Conservation (phyloP, 208 protist species). For the Tritrichomonas foetus region DNA sequence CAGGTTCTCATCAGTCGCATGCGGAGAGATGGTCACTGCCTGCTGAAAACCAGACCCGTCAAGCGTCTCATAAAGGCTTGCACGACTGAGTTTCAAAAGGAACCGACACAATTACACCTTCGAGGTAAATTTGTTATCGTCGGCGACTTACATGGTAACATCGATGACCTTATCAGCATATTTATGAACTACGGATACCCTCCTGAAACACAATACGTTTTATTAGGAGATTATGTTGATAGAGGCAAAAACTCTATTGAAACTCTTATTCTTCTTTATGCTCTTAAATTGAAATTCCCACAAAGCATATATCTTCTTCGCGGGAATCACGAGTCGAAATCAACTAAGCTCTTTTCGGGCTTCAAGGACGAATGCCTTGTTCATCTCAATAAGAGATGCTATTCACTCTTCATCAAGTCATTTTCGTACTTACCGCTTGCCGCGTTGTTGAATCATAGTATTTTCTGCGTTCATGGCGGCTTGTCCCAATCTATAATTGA, state of each 20-base stretch:
- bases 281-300: not conserved
- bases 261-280: not conserved
- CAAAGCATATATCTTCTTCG: not conserved
- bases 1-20: too few relatives aligned
- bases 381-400: not conserved
- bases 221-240: slow-evolving; percentile 44
- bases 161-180: slow-evolving; percentile 39
- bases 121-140: not conserved
- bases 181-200: not conserved
- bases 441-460: not conserved
- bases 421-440: not conserved
- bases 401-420: not conserved
- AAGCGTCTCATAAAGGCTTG: too few relatives aligned
- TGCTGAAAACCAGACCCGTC: too few relatives aligned
- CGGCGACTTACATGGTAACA: slow-evolving; percentile 35
- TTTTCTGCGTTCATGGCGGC: not conserved
- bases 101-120: not conserved
- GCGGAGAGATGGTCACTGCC: too few relatives aligned
- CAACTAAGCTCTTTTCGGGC: not conserved
- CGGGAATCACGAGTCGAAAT: not conserved
- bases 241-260: slow-evolving; percentile 9
- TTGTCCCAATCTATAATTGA: not conserved
- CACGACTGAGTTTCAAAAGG: not conserved
- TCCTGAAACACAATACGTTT: slow-evolving; percentile 5
- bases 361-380: not conserved